These are phyloP conservation scores for Eimeria sp. DNA, from an alignment of 169 alveolate species.

Conservation along the genomic window DNA sequence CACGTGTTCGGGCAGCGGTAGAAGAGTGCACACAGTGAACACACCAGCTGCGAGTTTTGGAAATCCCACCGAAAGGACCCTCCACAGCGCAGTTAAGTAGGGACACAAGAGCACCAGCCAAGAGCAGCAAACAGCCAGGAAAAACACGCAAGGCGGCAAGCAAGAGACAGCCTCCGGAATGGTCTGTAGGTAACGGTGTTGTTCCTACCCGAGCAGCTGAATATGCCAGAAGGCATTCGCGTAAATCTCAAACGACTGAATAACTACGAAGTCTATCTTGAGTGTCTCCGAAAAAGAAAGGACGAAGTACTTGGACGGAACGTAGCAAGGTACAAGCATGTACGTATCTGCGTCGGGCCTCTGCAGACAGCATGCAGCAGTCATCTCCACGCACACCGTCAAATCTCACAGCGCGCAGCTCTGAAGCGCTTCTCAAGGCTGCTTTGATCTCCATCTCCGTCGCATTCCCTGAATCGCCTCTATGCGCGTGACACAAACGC, in stretches of 20 bases:
- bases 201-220: conserved; percentile 72
- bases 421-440: not conserved
- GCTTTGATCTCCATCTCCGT: not conserved
- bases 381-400: not conserved
- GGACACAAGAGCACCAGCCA: not conserved
- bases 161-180: not conserved
- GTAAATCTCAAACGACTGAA: conserved; percentile 89
- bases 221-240: conserved; percentile 89
- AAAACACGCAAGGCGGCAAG: not conserved
- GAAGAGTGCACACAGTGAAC: not conserved
- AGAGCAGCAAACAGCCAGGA: not conserved
- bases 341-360: conserved; percentile 88
- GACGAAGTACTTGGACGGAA: conserved; percentile 89
- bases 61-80: not conserved
- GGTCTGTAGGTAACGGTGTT: not conserved
- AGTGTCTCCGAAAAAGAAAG: conserved; percentile 91
- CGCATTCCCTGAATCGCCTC: not conserved
- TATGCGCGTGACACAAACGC: not conserved
- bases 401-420: not conserved
- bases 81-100: not conserved
- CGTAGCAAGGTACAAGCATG: conserved; percentile 91
- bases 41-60: not conserved
- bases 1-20: not conserved
- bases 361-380: conserved; percentile 53
- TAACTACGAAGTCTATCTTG: conserved; percentile 88